Percentiles rank a stretch among this genome's conserved stretches.
phyloP scores from a whole-genome alignment of 306 rosid species.

The Inga laurina region DNA sequence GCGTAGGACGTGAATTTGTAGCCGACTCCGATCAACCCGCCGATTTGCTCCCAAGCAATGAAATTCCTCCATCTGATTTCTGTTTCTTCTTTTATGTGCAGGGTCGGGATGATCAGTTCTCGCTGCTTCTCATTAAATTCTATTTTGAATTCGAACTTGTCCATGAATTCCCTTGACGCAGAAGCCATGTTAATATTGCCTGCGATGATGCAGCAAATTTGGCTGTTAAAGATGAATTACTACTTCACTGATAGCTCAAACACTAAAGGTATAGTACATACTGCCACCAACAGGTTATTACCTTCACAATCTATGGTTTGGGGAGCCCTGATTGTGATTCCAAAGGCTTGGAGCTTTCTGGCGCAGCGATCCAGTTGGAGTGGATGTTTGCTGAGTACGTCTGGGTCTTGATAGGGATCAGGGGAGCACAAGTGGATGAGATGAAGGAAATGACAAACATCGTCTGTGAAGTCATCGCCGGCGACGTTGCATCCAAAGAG shows the following conservation, averaged over 20 bases:
- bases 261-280: too few species aligned
- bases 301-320: fast-evolving
- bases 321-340: neutral
- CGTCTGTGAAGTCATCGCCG: neutral
- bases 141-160: neutral
- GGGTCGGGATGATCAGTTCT: neutral
- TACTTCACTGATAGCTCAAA: too few species aligned
- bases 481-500: neutral
- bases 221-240: too few species aligned
- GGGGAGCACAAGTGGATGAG: neutral
- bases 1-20: neutral
- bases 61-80: constrained; percentile 30
- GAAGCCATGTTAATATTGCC: neutral
- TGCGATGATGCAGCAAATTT: too few species aligned
- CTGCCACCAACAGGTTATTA: neutral
- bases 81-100: constrained; percentile 5
- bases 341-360: neutral
- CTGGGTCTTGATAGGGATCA: neutral
- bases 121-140: neutral
- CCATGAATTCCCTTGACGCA: neutral
- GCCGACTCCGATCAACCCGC: neutral
- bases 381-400: fast-evolving
- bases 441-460: neutral
- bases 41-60: constrained; percentile 15
- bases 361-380: neutral